Percentiles rank a stretch among this genome's conserved stretches.
phyloP scores from a whole-genome alignment of 495 filamentous ascomycete species.

The Annulohypoxylon moriforme region DNA sequence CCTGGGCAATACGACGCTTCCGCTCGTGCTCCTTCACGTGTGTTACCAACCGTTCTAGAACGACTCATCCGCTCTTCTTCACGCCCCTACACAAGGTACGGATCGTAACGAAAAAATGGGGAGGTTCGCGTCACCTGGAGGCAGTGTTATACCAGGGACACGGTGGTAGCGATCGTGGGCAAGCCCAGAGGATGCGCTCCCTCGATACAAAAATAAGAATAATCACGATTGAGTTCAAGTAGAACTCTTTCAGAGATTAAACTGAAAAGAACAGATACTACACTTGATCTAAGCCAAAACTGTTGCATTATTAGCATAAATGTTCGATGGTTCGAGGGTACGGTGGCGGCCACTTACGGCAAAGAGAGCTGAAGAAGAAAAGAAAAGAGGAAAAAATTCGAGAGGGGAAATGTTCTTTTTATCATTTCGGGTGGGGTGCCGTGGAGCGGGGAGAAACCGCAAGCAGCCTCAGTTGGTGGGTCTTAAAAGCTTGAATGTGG shows the following conservation, averaged over 20 bases:
- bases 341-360: slow-evolving; percentile 49
- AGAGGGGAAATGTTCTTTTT: slow-evolving; percentile 14
- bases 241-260: slow-evolving; percentile 80
- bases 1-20: background rate
- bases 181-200: slow-evolving; percentile 78
- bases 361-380: slow-evolving; percentile 59
- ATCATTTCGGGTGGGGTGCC: slow-evolving; percentile 1
- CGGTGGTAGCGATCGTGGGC: slow-evolving; percentile 76
- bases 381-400: slow-evolving; percentile 28
- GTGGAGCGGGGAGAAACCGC: slow-evolving; percentile 9
- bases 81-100: slow-evolving; percentile 66
- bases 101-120: slow-evolving; percentile 60
- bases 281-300: slow-evolving; percentile 96
- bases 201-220: slow-evolving; percentile 79
- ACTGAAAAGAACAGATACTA: slow-evolving; percentile 99
- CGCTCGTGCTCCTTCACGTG: background rate
- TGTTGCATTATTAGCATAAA: slow-evolving; percentile 10
- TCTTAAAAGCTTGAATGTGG: slow-evolving; percentile 4
- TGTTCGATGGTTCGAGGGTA: background rate
- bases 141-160: slow-evolving; percentile 92
- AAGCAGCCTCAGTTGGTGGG: slow-evolving; percentile 22
- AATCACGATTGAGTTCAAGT: slow-evolving; percentile 81
- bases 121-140: slow-evolving; percentile 80
- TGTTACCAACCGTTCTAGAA: background rate
- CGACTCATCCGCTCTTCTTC: slow-evolving; percentile 66